Evolutionary conservation across 2,329 filamentous ascomycete species (phyloP).

Genomic region (Botrytis galanthina): DNA sequence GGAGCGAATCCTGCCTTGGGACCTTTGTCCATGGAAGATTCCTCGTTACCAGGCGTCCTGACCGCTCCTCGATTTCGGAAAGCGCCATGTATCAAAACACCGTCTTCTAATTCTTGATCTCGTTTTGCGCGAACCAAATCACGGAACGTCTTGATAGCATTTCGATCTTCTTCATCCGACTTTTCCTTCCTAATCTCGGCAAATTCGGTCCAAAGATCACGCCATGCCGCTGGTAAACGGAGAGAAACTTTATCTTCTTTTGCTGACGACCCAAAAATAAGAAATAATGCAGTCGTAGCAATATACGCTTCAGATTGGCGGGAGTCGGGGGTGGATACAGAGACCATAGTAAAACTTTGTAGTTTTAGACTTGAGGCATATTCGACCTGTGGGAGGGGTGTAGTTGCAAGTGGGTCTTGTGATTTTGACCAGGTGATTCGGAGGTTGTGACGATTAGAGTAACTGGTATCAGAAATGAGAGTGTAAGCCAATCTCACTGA

Average conservation of each 20-base stretch:
- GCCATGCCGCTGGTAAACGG: constrained; percentile 75
- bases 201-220: constrained; percentile 82
- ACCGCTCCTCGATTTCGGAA: constrained; percentile 61
- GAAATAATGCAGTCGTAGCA: constrained; percentile 77
- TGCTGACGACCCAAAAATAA: constrained; percentile 70
- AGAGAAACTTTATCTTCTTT: constrained; percentile 86
- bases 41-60: constrained; percentile 51
- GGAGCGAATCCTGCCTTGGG: constrained; percentile 28
- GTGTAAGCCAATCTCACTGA: constrained; percentile 65
- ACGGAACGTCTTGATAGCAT: constrained; percentile 65
- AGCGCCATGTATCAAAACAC: constrained; percentile 72
- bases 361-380: constrained; percentile 44
- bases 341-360: constrained; percentile 70
- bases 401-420: constrained; percentile 52
- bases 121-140: constrained; percentile 65
- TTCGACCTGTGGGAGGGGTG: constrained; percentile 34
- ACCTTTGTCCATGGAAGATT: constrained; percentile 41
- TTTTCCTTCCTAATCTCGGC: constrained; percentile 67
- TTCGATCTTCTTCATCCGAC: constrained; percentile 68
- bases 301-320: constrained; percentile 86
- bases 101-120: constrained; percentile 69
- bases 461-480: constrained; percentile 68
- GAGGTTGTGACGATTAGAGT: constrained; percentile 73
- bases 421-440: constrained; percentile 76
- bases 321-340: constrained; percentile 68